Evolutionary conservation across 306 rosid species (phyloP).

Genomic region (Delonix regia): DNA sequence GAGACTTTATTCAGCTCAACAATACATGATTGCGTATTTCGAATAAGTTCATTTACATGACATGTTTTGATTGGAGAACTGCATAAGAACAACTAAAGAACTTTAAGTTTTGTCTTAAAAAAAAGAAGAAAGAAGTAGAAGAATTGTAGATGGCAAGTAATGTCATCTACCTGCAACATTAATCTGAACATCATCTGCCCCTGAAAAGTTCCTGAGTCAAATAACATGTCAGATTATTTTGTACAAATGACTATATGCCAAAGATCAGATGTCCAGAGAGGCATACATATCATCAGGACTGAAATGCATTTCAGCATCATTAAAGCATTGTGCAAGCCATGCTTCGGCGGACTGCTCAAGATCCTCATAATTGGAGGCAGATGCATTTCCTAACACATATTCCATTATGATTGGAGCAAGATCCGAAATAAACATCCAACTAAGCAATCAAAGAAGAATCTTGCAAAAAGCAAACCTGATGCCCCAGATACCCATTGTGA

Average conservation of each 20-base stretch:
- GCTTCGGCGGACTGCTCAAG: constrained; percentile 62
- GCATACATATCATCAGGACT: constrained; percentile 72
- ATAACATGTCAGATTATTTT: constrained; percentile 43
- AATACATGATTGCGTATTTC: background rate
- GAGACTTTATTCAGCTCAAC: background rate
- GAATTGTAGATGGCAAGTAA: constrained; percentile 23
- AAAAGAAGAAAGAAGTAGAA: background rate
- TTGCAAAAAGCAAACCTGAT: constrained; percentile 57
- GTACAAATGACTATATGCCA: constrained; percentile 8
- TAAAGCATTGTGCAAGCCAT: constrained; percentile 84
- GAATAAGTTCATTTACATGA: too few relatives aligned
- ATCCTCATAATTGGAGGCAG: constrained; percentile 57
- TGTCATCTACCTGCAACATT: constrained; percentile 64
- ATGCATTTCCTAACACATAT: constrained; percentile 53
- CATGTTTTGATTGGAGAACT: background rate
- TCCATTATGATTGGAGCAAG: constrained; percentile 22
- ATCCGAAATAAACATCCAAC: constrained; percentile 2
- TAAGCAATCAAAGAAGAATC: constrained; percentile 8
- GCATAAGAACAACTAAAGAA: background rate
- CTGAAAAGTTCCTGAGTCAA: constrained; percentile 63
- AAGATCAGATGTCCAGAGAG: constrained; percentile 32
- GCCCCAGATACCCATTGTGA: constrained; percentile 56
- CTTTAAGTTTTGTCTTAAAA: background rate
- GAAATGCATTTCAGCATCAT: constrained; percentile 64
- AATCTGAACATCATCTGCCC: constrained; percentile 54